A percentile compares a stretch with the other conserved stretches of the same genome.
Conservation (phyloP, 1,284 basidiomycete genomes). For the Porogramme epimiltina region DNA sequence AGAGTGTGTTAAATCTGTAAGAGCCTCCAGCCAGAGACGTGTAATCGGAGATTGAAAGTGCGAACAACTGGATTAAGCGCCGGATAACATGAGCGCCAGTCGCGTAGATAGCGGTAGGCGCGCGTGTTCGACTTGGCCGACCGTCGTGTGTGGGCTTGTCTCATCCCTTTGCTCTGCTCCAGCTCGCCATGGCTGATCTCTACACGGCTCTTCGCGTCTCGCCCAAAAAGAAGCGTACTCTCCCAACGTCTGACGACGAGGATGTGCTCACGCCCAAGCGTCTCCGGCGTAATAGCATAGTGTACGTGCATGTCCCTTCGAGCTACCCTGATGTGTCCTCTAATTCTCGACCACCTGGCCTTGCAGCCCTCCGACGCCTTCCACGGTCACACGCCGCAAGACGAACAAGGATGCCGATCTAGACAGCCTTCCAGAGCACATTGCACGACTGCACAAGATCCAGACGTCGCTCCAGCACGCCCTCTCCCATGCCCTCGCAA, state of each 20-base stretch:
- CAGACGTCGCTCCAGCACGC: conserved; percentile 76
- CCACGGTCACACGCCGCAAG: conserved; percentile 39
- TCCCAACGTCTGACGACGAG: conserved; percentile 52
- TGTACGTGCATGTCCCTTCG: conserved; percentile 10
- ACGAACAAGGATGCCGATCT: conserved; percentile 23
- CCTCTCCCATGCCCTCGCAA: conserved; percentile 79
- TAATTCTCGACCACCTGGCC: neutral
- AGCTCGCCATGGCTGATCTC: conserved; percentile 56
- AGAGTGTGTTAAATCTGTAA: no score
- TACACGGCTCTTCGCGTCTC: conserved; percentile 63
- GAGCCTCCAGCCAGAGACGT: conserved; percentile 12
- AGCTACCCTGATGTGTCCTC: neutral
- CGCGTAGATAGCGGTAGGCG: conserved; percentile 18
- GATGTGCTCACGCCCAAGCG: conserved; percentile 66
- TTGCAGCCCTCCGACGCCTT: conserved; percentile 56
- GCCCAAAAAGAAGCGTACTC: conserved; percentile 63
- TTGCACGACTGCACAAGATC: conserved; percentile 60
- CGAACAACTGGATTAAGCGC: conserved; percentile 20
- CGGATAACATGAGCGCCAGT: conserved; percentile 18
- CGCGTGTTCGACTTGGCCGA: conserved; percentile 14
- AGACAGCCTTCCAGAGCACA: conserved; percentile 52
- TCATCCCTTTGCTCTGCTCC: conserved; percentile 8
- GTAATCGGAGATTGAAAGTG: conserved; percentile 15
- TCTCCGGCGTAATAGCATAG: conserved; percentile 51
- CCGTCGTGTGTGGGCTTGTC: neutral